Percentiles rank a stretch among this genome's conserved stretches.
These are phyloP conservation scores for Mycena olivaceomarginata DNA, from an alignment of 768 basidiomycete genomes.

Conservation along the genomic window DNA sequence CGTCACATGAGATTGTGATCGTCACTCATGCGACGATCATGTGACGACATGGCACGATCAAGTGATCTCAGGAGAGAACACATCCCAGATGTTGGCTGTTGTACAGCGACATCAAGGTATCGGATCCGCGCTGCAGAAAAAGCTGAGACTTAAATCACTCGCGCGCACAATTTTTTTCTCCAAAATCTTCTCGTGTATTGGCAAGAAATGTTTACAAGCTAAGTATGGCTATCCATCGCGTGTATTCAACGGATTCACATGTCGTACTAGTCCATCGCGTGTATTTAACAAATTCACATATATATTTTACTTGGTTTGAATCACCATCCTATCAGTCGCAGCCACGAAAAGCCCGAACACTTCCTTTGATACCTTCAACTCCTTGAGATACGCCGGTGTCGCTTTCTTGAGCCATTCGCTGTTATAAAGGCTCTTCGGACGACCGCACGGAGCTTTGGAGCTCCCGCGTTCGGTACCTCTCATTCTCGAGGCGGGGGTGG, in stretches of 20 bases:
- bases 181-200: too few relatives aligned
- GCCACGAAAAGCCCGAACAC: slow-evolving; percentile 37
- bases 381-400: slow-evolving; percentile 25
- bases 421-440: slow-evolving; percentile 40
- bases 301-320: slow-evolving; percentile 8
- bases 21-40: too few relatives aligned
- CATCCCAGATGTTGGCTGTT: too few relatives aligned
- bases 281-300: slow-evolving; percentile 11
- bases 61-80: too few relatives aligned
- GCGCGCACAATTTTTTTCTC: background rate
- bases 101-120: too few relatives aligned
- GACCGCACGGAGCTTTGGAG: slow-evolving; percentile 31
- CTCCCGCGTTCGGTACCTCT: slow-evolving; percentile 6
- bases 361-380: slow-evolving; percentile 40
- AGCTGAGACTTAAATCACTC: too few relatives aligned
- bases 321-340: slow-evolving; percentile 37
- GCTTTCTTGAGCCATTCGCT: slow-evolving; percentile 35
- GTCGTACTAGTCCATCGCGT: background rate
- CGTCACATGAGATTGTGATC: too few relatives aligned
- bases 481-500: slow-evolving; percentile 21
- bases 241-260: slow-evolving; percentile 23
- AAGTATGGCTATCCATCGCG: too few relatives aligned
- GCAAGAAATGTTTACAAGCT: too few relatives aligned
- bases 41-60: too few relatives aligned
- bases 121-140: too few relatives aligned